Base-by-base conservation (phyloP, 2,329 filamentous ascomycete species). In the Bipolaris victoriae region DNA sequence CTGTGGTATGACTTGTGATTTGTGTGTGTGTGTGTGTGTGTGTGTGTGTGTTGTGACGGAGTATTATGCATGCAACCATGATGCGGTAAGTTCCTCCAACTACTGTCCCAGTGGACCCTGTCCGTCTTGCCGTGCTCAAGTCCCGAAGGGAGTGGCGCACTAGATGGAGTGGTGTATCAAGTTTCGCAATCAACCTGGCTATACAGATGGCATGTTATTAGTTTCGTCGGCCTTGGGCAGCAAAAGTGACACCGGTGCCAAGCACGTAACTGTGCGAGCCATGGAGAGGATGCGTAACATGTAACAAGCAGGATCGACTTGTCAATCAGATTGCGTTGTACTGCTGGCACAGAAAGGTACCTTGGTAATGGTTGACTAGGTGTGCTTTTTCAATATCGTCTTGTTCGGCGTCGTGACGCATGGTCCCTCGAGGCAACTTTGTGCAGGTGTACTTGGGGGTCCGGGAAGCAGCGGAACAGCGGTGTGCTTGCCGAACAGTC, bases 321-420 rank as follows among this genome's bases (percentile, higher is more conserved):
- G n/a, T n/a, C 57, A 61, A 61, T 58, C 31, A 52, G 48, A 50
- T 48, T 45, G 13, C 24, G 29, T 3, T 41, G 22, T 20, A 35
- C 55, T 43, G 15, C 43, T 48, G 13, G 22, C 39, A 46, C 47
- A 49, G 29, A 4, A 11, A 40, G 26, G 24, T 43, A 22, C 53
- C 49, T 33, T 26, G 6, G 31, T 49, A 50, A 37, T 49, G 36
- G 26, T 49, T 29, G 35, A 33, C 16, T 40, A 37, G 36, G 33
- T 41, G 35, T 11, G 10, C 29, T 31, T 3, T 31, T 31, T 10
- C 29, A 31, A 31, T 7, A 31, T 31, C 9, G 29, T 31, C 2
- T 11, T 31, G 10, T 9, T 31, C 11, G 29, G 29, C 10, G 29
- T 31, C 29, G 29, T 31, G 29, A 10, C 10, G 29, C 10, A 11